Evolutionary conservation across 2,329 filamentous ascomycete genomes (phyloP), one percentile per base, ranked within the genome.

Genomic region (Calonectria fujianensis): DNA sequence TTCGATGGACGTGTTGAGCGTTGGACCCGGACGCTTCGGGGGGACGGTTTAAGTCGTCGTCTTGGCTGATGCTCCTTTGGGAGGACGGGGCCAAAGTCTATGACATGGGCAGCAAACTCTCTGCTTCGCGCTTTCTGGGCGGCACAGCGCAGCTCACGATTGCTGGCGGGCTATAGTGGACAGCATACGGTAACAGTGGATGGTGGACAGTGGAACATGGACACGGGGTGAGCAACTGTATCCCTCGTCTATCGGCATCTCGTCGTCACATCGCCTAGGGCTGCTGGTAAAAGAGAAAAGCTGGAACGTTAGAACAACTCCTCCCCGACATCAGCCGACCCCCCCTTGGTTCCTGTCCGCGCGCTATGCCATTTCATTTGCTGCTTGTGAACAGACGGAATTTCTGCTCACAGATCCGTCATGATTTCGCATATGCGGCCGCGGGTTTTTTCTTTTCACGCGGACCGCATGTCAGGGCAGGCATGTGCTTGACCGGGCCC

Each of bases 311-410:
- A 72, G 69, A 52, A 45, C 68, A 74, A 72, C 54, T 71, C 54
- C 57, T 64, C 41, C 35, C 74, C 74, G 67, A 61, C 24, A 73
- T 75, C 66, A 70, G 75, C 75, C 75, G 75, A 65, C 73, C 52
- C 67, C 51, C 66, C 65, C 64, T 68, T 66, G 63, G 29, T 20
- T 32, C 35, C 31, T 18, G 68, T 9, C 18, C 32, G n/a, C 27
- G 54, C 54, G 54, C 72, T 65, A 73, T 57, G 69, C 45, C 48
- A 11, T 65, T 74, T 74, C 39, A 45, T 57, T 68, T 67, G 48
- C n/a, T 48, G 41, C 48, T 16, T 51, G 64, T 68, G 31, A 51
- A 35, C 35, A 20, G 48, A 27, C 65, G 35, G 48, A 41, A 41
- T 54, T 52, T 72, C 45, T 27, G 27, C 48, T 31, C 45, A 24